phyloP scores from a whole-genome alignment of 176 grass and related monocot genomes.

The Tuctoria greenei region DNA sequence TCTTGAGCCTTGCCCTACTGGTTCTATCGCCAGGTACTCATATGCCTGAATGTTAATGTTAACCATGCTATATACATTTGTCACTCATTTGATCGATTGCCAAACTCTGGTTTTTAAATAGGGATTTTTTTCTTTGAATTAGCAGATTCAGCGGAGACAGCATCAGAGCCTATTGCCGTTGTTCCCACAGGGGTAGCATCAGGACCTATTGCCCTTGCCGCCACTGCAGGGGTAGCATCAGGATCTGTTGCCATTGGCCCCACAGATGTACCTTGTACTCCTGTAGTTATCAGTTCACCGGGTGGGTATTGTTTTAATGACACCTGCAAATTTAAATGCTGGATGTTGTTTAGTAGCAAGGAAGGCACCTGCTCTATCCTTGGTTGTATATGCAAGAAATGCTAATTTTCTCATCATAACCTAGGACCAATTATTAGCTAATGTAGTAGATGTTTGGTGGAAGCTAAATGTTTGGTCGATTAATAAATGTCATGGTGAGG shows the following conservation, averaged over 20 bases:
- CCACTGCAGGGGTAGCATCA: too few species aligned
- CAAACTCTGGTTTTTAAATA: too few species aligned
- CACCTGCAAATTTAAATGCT: neutral
- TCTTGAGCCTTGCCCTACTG: conserved; percentile 11
- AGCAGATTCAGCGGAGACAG: neutral
- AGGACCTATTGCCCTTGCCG: too few species aligned
- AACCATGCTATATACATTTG: neutral
- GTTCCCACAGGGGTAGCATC: too few species aligned
- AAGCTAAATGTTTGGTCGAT: neutral
- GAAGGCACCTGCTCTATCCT: neutral
- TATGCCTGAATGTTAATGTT: neutral
- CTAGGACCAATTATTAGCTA: neutral
- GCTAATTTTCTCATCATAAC: neutral
- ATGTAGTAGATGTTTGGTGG: neutral
- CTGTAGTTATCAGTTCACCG: neutral
- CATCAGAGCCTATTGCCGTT: too few species aligned
- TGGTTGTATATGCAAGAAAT: too few species aligned
- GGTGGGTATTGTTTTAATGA: neutral
- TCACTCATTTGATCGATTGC: too few species aligned
- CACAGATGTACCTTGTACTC: neutral
- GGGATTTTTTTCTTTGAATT: neutral
- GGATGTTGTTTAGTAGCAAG: neutral
- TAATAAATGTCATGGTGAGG: neutral
- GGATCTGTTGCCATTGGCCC: too few species aligned
- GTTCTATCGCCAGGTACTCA: neutral